Evolutionary conservation across 768 basidiomycete species (phyloP), one percentile per base, ranked within the genome.

Genomic region (Coprinellus micaceus): DNA sequence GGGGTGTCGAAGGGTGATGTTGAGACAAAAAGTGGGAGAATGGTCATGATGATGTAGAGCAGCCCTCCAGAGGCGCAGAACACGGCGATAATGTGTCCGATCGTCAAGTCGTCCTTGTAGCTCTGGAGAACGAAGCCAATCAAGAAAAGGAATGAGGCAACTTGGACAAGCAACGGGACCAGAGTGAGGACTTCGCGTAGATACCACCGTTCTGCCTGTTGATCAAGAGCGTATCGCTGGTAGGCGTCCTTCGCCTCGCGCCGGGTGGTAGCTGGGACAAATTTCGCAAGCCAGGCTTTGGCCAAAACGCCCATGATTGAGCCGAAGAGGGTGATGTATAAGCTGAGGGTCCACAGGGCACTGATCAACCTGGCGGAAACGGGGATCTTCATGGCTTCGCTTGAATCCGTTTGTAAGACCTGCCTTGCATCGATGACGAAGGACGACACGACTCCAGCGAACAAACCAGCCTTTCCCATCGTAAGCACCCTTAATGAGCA

Each of bases 221-320:
- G 54, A 49, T 62, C 61, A 17, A 60, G 58, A 41, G 53, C 60
- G 41, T 62, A 61, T 39, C 63, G 57, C 49, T 59, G 56, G 24
- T 59, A 62, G 28, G 63, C 63, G 43, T 64, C 61, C 7, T 54
- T 52, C n/a, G 60, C 52, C 26, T 61, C 59, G 28, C 59, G 25
- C 5, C 61, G 58, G 15, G 58, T 60, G 5, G 54, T 61, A 12
- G 45, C 56, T 0, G 61, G 63, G 11, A 60, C 58, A 47, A 59
- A 64, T 37, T 62, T 58, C 7, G 61, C 54, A 17, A 64, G 61
- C 63, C 63, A 64, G 11, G 59, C 61, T 52, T 60, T 60, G 15
- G 63, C 65, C 11, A 70, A 61, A 24, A 66, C 66, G n/a, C 65
- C 66, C 25, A 61, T 60, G 36, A 70, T 63, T 4, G 69, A 67